Evolutionary conservation across 2,329 filamentous ascomycete genomes (phyloP), one percentile per base, ranked within the genome.

Genomic region (Beauveria sp.): DNA sequence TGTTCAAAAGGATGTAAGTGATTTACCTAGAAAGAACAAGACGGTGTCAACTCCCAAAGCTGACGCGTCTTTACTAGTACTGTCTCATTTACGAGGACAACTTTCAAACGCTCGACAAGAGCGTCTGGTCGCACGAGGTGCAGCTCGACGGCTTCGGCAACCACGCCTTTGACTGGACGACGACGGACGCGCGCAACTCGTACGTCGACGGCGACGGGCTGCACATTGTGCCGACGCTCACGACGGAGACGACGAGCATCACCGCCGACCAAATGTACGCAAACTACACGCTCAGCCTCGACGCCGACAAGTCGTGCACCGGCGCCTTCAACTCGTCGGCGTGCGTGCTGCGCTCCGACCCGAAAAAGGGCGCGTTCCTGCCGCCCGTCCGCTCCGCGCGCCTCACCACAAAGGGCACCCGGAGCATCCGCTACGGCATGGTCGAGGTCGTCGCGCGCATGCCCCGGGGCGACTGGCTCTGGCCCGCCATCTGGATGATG

Each of bases 111-210:
- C 70, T 82, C 49, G 72, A 80, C 68, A 70, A 69, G 14, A 67
- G 70, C 48, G 67, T 79, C n/a, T 83, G 81, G 81, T 75, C 74
- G 9, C 75, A 79, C 62, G 79, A 82, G 66, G 75, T 81, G 18
- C 69, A 74, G 68, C 66, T 77, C n/a, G 71, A 74, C 60, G 79
- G 73, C 10, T 79, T 74, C 65, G 76, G 79, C 54, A 78, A 75
- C n/a, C 79, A 79, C 18, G 73, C 76, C 42, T 83, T 83, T 66
- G 81, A 83, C 72, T 82, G 80, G 80, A 82, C 81, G 0, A 83
- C 81, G 6, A 72, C 69, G 3, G 79, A 81, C 64, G 64, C 70
- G 1, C 69, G 68, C 58, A 84, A 84, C 68, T 71, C 76, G 16
- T 83, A 78, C 67, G 72, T 77, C 42, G 78, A 82, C 66, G 69